A percentile compares a stretch with the other conserved stretches of the same genome.
phyloP scores from a whole-genome alignment of 148 eudicot species.

The Spergularia marina region DNA sequence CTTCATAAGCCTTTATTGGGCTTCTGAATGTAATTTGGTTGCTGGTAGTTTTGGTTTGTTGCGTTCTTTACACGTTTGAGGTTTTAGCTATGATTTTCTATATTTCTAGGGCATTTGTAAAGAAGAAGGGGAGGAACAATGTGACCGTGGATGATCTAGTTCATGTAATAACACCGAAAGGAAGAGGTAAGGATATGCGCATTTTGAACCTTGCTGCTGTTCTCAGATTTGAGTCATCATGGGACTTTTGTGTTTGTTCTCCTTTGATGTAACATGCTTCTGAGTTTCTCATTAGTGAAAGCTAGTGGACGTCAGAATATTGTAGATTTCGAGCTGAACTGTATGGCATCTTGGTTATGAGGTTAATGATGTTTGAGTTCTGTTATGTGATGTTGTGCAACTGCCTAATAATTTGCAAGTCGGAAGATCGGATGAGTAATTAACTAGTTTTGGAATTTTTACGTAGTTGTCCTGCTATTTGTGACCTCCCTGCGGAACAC shows the following conservation, averaged over 20 bases:
- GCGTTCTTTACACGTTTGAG: background rate
- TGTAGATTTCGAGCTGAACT: background rate
- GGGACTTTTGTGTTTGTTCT: background rate
- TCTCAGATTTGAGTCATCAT: slow-evolving; percentile 1
- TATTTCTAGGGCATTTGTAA: slow-evolving; percentile 49
- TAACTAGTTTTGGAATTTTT: background rate
- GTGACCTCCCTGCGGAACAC: too few species aligned
- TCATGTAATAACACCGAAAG: slow-evolving; percentile 70
- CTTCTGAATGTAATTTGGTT: background rate
- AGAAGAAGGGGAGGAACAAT: slow-evolving; percentile 78
- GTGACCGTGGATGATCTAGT: slow-evolving; percentile 84
- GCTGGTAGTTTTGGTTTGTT: slow-evolving; percentile 1
- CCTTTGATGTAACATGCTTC: background rate
- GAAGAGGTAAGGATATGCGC: slow-evolving; percentile 52
- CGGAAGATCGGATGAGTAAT: too few species aligned
- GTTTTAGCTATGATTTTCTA: slow-evolving; percentile 5
- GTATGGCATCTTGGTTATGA: background rate
- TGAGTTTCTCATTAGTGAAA: background rate
- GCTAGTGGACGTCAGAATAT: background rate
- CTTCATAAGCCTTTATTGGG: background rate
- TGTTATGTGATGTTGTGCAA: background rate
- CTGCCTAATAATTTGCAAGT: background rate
- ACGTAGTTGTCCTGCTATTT: background rate
- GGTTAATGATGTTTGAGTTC: slow-evolving; percentile 1
- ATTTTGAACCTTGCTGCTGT: background rate